Base-by-base conservation (phyloP, 768 basidiomycete species). In the Naganishia kalamii region DNA sequence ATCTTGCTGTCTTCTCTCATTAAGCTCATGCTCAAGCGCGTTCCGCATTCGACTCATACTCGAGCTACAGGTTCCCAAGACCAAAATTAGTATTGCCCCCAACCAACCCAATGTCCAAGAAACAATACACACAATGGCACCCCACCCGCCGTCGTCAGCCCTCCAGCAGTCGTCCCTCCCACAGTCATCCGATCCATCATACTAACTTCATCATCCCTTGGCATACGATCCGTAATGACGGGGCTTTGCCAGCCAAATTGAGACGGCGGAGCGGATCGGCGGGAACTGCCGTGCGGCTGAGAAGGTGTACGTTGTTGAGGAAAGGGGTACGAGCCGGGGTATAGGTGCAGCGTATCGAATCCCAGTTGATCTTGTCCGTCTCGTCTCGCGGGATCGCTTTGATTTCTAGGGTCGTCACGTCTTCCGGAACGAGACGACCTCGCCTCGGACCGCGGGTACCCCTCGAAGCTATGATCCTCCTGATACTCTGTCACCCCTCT, bases 121-220 rank as follows among this genome's bases (percentile, higher is more conserved):
- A 6, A 37, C 17, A 12, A 29, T 21, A 67, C 66, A 47, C 25
- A 59, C 60, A 46, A 67, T 33, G 66, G 66, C 32, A 62, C 49
- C 7, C 61, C 50, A n/a, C 40, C 50, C 17, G 44, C 46, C 25
- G 60, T 52, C 66, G 57, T 63, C 25, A 63, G n/a, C 32, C 60
- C 61, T n/a, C 41, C 49, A 11, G 19, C 19, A 15, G 48, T 52
- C 35, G 47, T 63, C 25, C 50, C 62, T 1, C 66, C 66, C 23
- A 68, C n/a, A 2, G 66, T 68, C 54, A 64, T 51, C 27, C 66
- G 29, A 6, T 68, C 66, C 66, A 68, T 68, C 54, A 48, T 15
- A 33, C 60, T 61, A 11, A 54, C 62, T 40, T 63, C 62, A 49
- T 63, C 66, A 12, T 27, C 43, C 21, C 33, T 33, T 10, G 62